These are phyloP conservation scores for Leccinum ochraceum DNA, from an alignment of 768 basidiomycete species.

Conservation along the genomic window DNA sequence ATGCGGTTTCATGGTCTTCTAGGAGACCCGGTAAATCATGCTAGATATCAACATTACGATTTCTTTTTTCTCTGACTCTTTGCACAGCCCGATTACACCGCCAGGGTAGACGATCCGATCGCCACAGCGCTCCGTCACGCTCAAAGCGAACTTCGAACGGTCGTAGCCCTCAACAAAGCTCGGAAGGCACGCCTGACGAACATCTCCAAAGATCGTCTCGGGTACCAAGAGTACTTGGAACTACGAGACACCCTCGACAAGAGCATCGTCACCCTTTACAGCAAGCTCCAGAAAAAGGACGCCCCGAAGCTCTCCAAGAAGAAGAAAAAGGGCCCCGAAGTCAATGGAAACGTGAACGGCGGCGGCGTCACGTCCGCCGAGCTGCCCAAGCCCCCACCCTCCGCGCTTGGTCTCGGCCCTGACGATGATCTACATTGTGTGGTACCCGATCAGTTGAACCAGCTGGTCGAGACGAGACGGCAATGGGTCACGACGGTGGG, in stretches of 20 bases:
- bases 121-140: conserved; percentile 87
- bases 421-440: conserved; percentile 65
- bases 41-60: conserved; percentile 7
- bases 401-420: conserved; percentile 66
- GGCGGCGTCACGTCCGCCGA: conserved; percentile 32
- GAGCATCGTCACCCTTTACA: conserved; percentile 71
- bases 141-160: conserved; percentile 75
- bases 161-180: conserved; percentile 81
- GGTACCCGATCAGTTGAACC: conserved; percentile 66
- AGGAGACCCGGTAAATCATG: conserved; percentile 61
- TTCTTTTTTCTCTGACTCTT: conserved; percentile 24
- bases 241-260: conserved; percentile 84
- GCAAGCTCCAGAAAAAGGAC: conserved; percentile 83
- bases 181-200: conserved; percentile 71
- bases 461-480: conserved; percentile 73
- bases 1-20: conserved; percentile 76
- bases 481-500: conserved; percentile 82
- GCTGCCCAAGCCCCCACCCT: conserved; percentile 61
- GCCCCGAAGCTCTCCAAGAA: conserved; percentile 67
- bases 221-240: conserved; percentile 89
- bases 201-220: conserved; percentile 84
- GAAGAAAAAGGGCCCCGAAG: conserved; percentile 63
- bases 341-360: conserved; percentile 35
- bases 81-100: conserved; percentile 66
- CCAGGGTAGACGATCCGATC: conserved; percentile 92